A percentile compares a stretch with the other conserved stretches of the same genome.
Conservation (phyloP, 306 rosid species). For the Alnus glutinosa region DNA sequence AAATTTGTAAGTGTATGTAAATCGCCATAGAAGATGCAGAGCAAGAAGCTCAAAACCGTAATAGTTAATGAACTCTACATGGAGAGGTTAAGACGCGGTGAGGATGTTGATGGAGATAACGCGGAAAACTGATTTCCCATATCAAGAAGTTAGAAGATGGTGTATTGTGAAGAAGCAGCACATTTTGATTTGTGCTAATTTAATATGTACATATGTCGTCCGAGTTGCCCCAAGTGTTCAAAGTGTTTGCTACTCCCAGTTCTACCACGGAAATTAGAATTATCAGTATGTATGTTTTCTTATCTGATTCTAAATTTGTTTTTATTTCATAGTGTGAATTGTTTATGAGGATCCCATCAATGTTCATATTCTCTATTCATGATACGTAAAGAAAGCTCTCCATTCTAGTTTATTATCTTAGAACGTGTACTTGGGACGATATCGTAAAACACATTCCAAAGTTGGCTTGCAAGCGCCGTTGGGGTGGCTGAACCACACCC, state of each 20-base stretch:
- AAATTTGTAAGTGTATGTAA: conserved; percentile 35
- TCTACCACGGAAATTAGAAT: conserved; percentile 25
- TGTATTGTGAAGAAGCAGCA: conserved; percentile 27
- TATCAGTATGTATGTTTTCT: conserved; percentile 24
- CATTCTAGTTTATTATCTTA: background rate
- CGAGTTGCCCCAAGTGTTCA: conserved; percentile 51
- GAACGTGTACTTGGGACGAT: no score
- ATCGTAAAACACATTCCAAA: no score
- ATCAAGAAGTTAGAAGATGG: conserved; percentile 36
- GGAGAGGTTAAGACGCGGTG: conserved; percentile 23
- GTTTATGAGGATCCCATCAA: conserved; percentile 14
- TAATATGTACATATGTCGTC: conserved; percentile 53
- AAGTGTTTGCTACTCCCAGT: conserved; percentile 31
- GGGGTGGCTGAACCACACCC: no score
- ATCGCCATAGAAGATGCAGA: conserved; percentile 48
- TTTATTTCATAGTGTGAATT: conserved; percentile 23
- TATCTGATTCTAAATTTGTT: conserved; percentile 29
- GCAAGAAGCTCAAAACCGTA: conserved; percentile 30
- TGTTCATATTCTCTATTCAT: conserved; percentile 13
- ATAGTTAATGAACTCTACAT: conserved; percentile 12
- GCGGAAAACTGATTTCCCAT: conserved; percentile 19
- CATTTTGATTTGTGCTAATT: conserved; percentile 30
- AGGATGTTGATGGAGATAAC: conserved; percentile 19
- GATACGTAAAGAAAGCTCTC: conserved; percentile 30
- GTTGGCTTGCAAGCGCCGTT: no score